These are phyloP conservation scores for Xylaria nigripes DNA, from an alignment of 495 filamentous ascomycete species.

Conservation along the genomic window DNA sequence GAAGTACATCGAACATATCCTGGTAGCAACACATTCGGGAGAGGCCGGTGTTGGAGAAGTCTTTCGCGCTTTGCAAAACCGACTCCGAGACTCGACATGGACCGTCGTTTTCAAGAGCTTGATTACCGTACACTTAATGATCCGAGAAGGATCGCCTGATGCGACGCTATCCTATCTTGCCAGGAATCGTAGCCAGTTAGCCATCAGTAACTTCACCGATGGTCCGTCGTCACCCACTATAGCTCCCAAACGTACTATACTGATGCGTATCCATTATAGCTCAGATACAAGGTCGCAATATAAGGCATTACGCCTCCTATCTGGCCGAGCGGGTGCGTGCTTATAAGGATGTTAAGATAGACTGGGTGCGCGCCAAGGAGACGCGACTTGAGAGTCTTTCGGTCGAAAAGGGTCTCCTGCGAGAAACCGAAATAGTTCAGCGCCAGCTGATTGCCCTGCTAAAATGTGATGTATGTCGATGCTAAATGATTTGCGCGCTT, in stretches of 20 bases:
- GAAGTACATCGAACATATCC: slow-evolving; percentile 98
- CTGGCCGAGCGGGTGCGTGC: slow-evolving; percentile 72
- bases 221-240: slow-evolving; percentile 51
- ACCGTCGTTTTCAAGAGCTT: slow-evolving; percentile 91
- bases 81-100: slow-evolving; percentile 94
- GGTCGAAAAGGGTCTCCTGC: slow-evolving; percentile 84
- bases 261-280: slow-evolving; percentile 41
- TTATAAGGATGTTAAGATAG: slow-evolving; percentile 73
- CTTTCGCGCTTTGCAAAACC: slow-evolving; percentile 79
- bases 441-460: slow-evolving; percentile 76
- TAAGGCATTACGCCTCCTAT: slow-evolving; percentile 84
- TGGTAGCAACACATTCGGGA: slow-evolving; percentile 88
- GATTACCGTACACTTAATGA: slow-evolving; percentile 95
- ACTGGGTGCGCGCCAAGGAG: slow-evolving; percentile 82
- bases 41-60: slow-evolving; percentile 95
- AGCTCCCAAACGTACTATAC: slow-evolving; percentile 8
- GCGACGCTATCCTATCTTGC: slow-evolving; percentile 80
- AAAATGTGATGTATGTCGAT: slow-evolving; percentile 73
- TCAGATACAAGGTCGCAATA: slow-evolving; percentile 94
- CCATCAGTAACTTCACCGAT: slow-evolving; percentile 86
- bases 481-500: not conserved
- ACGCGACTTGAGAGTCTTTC: slow-evolving; percentile 75
- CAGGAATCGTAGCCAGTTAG: slow-evolving; percentile 73
- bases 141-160: slow-evolving; percentile 86
- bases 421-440: slow-evolving; percentile 90